phyloP scores from a whole-genome alignment of 2,329 filamentous ascomycete genomes.

The Cladosporium colombiae region DNA sequence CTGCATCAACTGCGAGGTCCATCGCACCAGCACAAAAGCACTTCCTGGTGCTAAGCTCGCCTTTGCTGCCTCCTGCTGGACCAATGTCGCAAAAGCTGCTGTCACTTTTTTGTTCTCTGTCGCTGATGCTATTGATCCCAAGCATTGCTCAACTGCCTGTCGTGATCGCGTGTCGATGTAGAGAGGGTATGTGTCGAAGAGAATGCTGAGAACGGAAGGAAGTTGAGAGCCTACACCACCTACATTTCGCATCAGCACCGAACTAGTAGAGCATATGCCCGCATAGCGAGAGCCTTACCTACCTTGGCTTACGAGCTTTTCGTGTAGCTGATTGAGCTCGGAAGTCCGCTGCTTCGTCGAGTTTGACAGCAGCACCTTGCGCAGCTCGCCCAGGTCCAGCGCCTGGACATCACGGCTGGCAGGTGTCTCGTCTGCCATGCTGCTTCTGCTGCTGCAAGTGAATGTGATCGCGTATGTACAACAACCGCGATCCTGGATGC shows the following conservation, averaged over 20 bases:
- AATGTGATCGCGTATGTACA: neutral
- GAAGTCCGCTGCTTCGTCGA: conserved; percentile 50
- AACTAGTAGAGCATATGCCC: conserved; percentile 12
- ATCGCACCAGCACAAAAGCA: conserved; percentile 87
- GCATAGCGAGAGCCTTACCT: conserved; percentile 30
- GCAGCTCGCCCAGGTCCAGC: conserved; percentile 30
- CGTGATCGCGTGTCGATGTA: conserved; percentile 86
- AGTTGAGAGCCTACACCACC: conserved; percentile 26
- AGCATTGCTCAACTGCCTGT: conserved; percentile 77
- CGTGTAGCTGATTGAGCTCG: conserved; percentile 48
- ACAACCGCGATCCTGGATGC: conserved; percentile 11
- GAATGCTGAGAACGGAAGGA: conserved; percentile 57
- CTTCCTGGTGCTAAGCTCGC: conserved; percentile 73
- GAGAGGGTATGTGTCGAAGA: conserved; percentile 84
- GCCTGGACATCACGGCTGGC: conserved; percentile 26
- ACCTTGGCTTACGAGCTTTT: conserved; percentile 47
- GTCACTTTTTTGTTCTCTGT: conserved; percentile 60
- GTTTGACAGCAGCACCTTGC: conserved; percentile 47
- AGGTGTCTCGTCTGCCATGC: conserved; percentile 29
- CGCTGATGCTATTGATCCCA: conserved; percentile 65
- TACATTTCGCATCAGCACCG: conserved; percentile 3
- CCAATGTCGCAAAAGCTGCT: conserved; percentile 63
- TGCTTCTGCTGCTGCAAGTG: neutral
- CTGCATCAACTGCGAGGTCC: conserved; percentile 79
- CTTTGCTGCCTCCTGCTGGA: conserved; percentile 75